Conservation (phyloP, 2,329 filamentous ascomycete genomes). For the Keithomyces neogunnii region DNA sequence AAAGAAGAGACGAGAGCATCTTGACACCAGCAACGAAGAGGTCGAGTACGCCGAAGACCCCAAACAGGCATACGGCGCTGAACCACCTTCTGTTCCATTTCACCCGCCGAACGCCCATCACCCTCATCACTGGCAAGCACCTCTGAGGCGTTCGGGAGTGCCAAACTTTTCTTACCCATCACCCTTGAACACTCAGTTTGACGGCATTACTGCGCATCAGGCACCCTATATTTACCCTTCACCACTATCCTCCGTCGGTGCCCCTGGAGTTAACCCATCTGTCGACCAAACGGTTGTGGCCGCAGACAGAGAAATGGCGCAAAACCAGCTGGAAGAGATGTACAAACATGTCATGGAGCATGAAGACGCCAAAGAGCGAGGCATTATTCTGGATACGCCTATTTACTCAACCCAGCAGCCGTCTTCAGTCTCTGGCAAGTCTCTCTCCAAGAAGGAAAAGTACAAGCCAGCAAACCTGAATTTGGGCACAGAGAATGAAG, state of each 20-base stretch:
- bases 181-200: constrained; percentile 27
- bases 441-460: constrained; percentile 33
- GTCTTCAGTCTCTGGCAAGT: constrained; percentile 17
- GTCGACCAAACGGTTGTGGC: constrained; percentile 73
- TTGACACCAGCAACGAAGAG: constrained; percentile 44
- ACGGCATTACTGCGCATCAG: constrained; percentile 8
- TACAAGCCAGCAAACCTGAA: constrained; percentile 43
- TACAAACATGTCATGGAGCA: constrained; percentile 91
- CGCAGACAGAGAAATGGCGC: constrained; percentile 64
- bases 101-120: not conserved
- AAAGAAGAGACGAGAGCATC: constrained; percentile 43
- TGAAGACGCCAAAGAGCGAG: constrained; percentile 58
- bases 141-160: constrained; percentile 9
- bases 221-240: constrained; percentile 38
- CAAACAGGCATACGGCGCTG: constrained; percentile 14
- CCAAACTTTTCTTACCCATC: constrained; percentile 45
- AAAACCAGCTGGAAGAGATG: constrained; percentile 79
- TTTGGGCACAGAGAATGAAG: constrained; percentile 32
- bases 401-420: constrained; percentile 21
- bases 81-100: constrained; percentile 11
- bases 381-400: constrained; percentile 38
- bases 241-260: constrained; percentile 35
- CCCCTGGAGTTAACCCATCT: constrained; percentile 54
- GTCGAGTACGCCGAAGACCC: constrained; percentile 30
- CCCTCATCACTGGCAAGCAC: not conserved